Conservation (phyloP, 257 asterid species). For the Gynochthodes officinalis region DNA sequence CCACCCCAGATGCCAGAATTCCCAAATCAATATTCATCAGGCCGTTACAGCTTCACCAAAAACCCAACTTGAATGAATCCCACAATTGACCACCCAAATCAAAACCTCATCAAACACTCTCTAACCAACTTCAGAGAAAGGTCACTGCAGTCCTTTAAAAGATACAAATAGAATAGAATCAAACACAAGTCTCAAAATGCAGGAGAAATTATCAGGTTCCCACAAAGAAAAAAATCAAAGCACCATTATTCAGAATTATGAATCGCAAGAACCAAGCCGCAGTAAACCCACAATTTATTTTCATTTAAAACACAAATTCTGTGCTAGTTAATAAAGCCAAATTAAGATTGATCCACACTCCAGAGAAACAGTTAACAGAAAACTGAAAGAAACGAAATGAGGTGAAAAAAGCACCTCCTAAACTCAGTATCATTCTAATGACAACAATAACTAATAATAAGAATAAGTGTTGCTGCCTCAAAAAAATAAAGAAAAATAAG, state of each 20-base stretch:
- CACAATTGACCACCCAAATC: neutral
- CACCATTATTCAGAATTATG: neutral
- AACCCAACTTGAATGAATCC: conserved; percentile 1
- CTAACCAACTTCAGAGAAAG: neutral
- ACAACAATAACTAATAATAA: neutral
- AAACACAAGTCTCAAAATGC: conserved; percentile 13
- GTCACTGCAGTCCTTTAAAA: neutral
- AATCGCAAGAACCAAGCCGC: neutral
- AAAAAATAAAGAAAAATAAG: too few relatives aligned
- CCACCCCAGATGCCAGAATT: conserved; percentile 31
- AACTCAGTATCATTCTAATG: neutral
- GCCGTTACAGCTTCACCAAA: neutral
- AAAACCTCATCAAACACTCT: neutral
- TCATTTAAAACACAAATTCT: neutral
- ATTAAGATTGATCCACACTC: neutral
- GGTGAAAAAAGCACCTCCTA: neutral
- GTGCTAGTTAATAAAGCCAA: neutral
- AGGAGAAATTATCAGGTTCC: neutral
- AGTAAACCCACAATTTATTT: conserved; percentile 12
- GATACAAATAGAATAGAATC: neutral
- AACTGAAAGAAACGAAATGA: neutral
- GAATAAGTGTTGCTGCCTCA: neutral
- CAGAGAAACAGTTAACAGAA: neutral
- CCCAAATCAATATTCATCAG: conserved; percentile 39
- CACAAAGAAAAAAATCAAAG: neutral